These are phyloP conservation scores for Fraxinus nigra DNA, from an alignment of 305 asterid species.

Conservation along the genomic window DNA sequence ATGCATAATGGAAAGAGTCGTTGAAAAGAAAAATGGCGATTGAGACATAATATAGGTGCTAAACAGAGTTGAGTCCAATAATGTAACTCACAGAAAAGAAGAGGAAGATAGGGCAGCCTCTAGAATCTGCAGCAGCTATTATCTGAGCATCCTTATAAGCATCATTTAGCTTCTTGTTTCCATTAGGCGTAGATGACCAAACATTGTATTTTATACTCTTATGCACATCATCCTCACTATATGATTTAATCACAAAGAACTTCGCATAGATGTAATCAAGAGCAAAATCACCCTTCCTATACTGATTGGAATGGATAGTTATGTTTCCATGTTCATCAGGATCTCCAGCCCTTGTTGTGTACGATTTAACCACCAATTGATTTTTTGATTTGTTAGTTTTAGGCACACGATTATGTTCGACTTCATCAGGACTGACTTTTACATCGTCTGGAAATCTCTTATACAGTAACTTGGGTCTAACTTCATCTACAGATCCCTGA, in stretches of 20 bases:
- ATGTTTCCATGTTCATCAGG: slow-evolving; percentile 75
- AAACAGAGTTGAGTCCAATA: neutral
- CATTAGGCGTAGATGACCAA: slow-evolving; percentile 96
- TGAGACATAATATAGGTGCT: neutral
- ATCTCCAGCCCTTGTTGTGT: slow-evolving; percentile 67
- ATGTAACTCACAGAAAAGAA: slow-evolving; percentile 78
- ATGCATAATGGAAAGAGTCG: neutral
- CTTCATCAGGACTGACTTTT: slow-evolving; percentile 38
- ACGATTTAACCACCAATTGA: slow-evolving; percentile 64
- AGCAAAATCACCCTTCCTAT: slow-evolving; percentile 54
- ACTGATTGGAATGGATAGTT: slow-evolving; percentile 50
- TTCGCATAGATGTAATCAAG: slow-evolving; percentile 60
- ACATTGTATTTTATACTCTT: slow-evolving; percentile 88
- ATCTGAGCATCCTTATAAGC: slow-evolving; percentile 83
- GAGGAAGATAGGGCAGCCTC: slow-evolving; percentile 77
- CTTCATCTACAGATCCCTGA: slow-evolving; percentile 42
- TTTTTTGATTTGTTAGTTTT: slow-evolving; percentile 44
- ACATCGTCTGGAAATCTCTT: slow-evolving; percentile 42
- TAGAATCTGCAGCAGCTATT: slow-evolving; percentile 50
- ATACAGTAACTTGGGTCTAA: slow-evolving; percentile 37
- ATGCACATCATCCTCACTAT: slow-evolving; percentile 96
- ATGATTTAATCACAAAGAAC: slow-evolving; percentile 90
- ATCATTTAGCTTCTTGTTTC: slow-evolving; percentile 73
- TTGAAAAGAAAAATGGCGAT: neutral
- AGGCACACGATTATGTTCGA: slow-evolving; percentile 45